phyloP scores from a whole-genome alignment of 768 basidiomycete genomes.

The Russula vinacea region DNA sequence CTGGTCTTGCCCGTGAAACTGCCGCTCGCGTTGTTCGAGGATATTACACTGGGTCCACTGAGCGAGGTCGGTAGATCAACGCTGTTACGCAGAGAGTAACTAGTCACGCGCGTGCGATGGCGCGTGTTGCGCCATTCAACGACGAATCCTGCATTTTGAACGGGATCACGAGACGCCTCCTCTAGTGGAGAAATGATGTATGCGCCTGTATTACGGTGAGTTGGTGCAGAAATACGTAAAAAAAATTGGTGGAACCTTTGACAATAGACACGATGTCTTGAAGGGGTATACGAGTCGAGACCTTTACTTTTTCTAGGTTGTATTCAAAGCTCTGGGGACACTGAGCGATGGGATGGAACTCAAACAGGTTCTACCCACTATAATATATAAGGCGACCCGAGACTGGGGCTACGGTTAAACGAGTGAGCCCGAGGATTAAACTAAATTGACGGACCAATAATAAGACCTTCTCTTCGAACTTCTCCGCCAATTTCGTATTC shows the following conservation, averaged over 20 bases:
- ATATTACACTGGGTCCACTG: neutral
- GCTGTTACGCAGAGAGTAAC: conserved; percentile 81
- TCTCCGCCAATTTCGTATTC: conserved; percentile 66
- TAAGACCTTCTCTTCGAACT: conserved; percentile 92
- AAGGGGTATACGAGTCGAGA: conserved; percentile 86
- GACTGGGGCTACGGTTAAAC: conserved; percentile 33
- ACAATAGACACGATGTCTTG: conserved; percentile 71
- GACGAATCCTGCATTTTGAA: conserved; percentile 86
- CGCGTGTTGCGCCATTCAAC: conserved; percentile 73
- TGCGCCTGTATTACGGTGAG: conserved; percentile 53
- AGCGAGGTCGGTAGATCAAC: conserved; percentile 37
- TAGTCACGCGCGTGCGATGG: conserved; percentile 73
- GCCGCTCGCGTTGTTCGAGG: conserved; percentile 7
- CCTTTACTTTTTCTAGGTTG: conserved; percentile 84
- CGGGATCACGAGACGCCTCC: conserved; percentile 82
- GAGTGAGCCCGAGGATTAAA: conserved; percentile 21
- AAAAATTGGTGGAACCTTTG: conserved; percentile 55
- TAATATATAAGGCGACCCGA: conserved; percentile 63
- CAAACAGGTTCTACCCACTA: conserved; percentile 44
- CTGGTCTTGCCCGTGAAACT: neutral
- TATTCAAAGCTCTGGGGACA: conserved; percentile 81
- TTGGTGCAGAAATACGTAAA: too few relatives aligned
- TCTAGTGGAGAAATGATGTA: conserved; percentile 94
- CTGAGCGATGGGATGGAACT: neutral
- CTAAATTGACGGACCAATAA: conserved; percentile 59